A percentile compares a stretch with the other conserved stretches of the same genome.
phyloP scores from a whole-genome alignment of 1,284 basidiomycete species.

The Rhizoctonia solani region DNA sequence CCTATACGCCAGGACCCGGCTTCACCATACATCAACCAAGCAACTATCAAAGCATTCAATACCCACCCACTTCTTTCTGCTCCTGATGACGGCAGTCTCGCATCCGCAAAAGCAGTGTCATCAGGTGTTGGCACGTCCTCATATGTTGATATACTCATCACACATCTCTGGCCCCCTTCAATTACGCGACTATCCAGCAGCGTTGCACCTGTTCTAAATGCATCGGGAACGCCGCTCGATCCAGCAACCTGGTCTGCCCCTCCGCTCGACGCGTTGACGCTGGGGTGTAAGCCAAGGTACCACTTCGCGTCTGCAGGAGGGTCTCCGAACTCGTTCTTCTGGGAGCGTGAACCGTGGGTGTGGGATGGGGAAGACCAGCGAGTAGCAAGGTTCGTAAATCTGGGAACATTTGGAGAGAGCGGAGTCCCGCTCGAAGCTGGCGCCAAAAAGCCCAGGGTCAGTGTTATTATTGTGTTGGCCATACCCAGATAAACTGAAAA shows the following conservation, averaged over 20 bases:
- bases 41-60: slow-evolving; percentile 34
- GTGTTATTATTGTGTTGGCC: slow-evolving; percentile 42
- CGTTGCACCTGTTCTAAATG: slow-evolving; percentile 48
- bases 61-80: slow-evolving; percentile 33
- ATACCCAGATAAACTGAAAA: slow-evolving; percentile 1
- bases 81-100: slow-evolving; percentile 53
- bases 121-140: slow-evolving; percentile 45
- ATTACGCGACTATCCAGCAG: slow-evolving; percentile 67
- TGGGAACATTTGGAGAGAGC: slow-evolving; percentile 77
- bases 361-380: slow-evolving; percentile 73
- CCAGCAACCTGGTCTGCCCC: slow-evolving; percentile 56
- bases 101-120: slow-evolving; percentile 64
- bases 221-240: slow-evolving; percentile 39
- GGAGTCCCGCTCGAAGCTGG: slow-evolving; percentile 49
- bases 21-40: slow-evolving; percentile 33
- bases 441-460: slow-evolving; percentile 86
- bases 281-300: slow-evolving; percentile 71
- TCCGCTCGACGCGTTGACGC: slow-evolving; percentile 69
- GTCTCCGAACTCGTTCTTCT: slow-evolving; percentile 63
- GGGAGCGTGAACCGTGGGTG: slow-evolving; percentile 88
- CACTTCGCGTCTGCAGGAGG: slow-evolving; percentile 71
- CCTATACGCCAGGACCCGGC: not conserved
- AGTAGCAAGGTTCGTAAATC: slow-evolving; percentile 76
- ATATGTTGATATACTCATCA: slow-evolving; percentile 81
- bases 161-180: slow-evolving; percentile 75